phyloP scores from a whole-genome alignment of 768 basidiomycete genomes.

The Boletus sp. region DNA sequence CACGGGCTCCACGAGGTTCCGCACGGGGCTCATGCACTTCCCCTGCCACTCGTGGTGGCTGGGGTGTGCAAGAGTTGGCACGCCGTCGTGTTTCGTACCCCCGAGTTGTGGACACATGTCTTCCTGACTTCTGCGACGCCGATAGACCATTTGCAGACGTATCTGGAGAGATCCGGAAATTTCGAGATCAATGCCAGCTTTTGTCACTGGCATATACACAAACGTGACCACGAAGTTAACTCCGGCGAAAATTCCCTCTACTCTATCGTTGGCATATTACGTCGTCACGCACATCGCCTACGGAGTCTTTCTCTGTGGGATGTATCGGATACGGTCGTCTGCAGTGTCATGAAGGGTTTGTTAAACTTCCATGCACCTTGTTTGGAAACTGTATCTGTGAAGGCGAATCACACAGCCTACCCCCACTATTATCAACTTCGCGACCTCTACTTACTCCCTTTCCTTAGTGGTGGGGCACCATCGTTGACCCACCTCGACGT shows the following conservation, averaged over 20 bases:
- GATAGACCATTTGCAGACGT: neutral
- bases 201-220: constrained; percentile 10
- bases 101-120: constrained; percentile 12
- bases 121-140: constrained; percentile 16
- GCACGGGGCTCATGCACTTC: neutral
- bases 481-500: constrained; percentile 12
- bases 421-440: constrained; percentile 4
- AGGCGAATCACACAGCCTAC: constrained; percentile 4
- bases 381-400: constrained; percentile 10
- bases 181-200: constrained; percentile 6
- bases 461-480: constrained; percentile 11
- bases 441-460: constrained; percentile 4
- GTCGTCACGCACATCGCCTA: constrained; percentile 1
- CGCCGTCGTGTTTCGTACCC: neutral
- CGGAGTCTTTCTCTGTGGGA: constrained; percentile 12
- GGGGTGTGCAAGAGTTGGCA: constrained; percentile 17
- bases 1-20: constrained; percentile 2
- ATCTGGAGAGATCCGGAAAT: constrained; percentile 10
- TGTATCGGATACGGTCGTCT: constrained; percentile 12
- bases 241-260: constrained; percentile 4
- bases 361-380: neutral
- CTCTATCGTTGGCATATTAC: neutral
- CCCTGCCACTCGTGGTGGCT: neutral
- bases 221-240: neutral
- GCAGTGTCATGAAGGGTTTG: constrained; percentile 2